Base-by-base conservation (phyloP, 2,329 filamentous ascomycete species). In the Aspergillus aculeatus region DNA sequence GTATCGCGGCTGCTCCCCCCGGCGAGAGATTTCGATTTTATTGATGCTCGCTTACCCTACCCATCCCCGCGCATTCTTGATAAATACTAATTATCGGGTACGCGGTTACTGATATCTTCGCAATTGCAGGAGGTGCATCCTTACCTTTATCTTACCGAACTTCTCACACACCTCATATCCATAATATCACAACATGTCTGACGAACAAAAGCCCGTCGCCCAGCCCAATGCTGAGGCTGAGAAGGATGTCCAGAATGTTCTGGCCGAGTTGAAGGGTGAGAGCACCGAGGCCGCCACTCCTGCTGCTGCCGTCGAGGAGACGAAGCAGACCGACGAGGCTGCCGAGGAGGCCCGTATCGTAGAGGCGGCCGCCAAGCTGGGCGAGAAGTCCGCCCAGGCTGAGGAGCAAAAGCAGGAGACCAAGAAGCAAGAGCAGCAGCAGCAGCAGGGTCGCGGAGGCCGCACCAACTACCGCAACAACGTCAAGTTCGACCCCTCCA, bases 401-500 rank as follows among this genome's bases (percentile, higher is more conserved):
- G 71, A 70, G 62, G 72, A 71, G 64, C 70, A 71, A 66, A 65
- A 61, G 38, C 38, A 44, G 59, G 69, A 57, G n/a, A 44, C 49
- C 29, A 64, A 57, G 35, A 53, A 50, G 51, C 60, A 68, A 52
- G 58, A 50, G 16, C 32, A 70, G 61, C 64, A 64, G 56, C 68
- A 67, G 31, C 64, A 63, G 53, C 66, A 67, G 23, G 69, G 68
- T 59, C 70, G 66, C 57, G 67, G 67, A 56, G 67, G 67, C 51
- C 69, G 66, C 51, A 67, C 66, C 58, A 68, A 67, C 50, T 69
- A 73, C 61, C 70, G 73, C 65, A 85, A 86, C 67, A 89, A 89
- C 67, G 82, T 82, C 75, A 91, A 90, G 76, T 91, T 88, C 59
- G 88, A 92, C 69, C 83, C 90, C 53, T 86, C 86, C 52, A 75